phyloP scores from a whole-genome alignment of 306 rosid species.

The cucumber (Cucumis sativus) region Cucumber_9930_V3 NC_026658.2:4909501-4910000 shows the following conservation, averaged over 20 bases:
- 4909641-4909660: too few relatives aligned
- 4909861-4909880: neutral
- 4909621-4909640: too few relatives aligned
- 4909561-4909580: too few relatives aligned
- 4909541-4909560: too few relatives aligned
- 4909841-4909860: neutral
- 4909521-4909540: too few relatives aligned
- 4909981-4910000: neutral
- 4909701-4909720: too few relatives aligned
- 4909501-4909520: too few relatives aligned
- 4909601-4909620: too few relatives aligned
- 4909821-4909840: constrained; percentile 7
- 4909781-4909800: constrained; percentile 5
- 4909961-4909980: neutral
- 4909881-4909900: neutral
- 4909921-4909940: neutral
- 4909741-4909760: neutral
- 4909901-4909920: neutral
- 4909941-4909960: neutral
- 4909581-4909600: too few relatives aligned
- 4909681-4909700: too few relatives aligned
- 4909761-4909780: neutral
- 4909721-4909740: neutral
- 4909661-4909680: too few relatives aligned
- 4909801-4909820: constrained; percentile 7